These are phyloP conservation scores for Aureobasidium leucospermi DNA, from an alignment of 2,329 filamentous ascomycete species.

Conservation along the genomic window DNA sequence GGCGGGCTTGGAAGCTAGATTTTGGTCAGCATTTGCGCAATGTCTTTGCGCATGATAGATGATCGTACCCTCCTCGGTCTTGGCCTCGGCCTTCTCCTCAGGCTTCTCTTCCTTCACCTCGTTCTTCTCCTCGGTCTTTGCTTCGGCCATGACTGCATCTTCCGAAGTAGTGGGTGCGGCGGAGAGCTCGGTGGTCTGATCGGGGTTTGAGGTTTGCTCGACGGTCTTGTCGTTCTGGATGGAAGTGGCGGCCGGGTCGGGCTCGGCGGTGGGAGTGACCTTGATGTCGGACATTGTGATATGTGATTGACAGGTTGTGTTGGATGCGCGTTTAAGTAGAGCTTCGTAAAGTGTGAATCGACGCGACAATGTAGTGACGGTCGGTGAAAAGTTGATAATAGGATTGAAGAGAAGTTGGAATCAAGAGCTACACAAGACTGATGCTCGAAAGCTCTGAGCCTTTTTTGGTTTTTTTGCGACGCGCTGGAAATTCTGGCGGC, in stretches of 20 bases:
- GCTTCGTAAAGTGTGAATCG: conserved; percentile 4
- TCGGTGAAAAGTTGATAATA: not conserved
- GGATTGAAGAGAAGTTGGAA: not conserved
- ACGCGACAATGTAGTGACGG: not conserved
- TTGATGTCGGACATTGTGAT: conserved; percentile 14
- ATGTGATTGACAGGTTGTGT: not conserved
- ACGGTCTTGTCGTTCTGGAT: conserved; percentile 15
- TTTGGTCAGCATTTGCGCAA: conserved; percentile 2
- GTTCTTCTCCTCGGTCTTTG: conserved; percentile 14
- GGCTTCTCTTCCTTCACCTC: conserved; percentile 7
- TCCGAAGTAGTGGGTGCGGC: conserved; percentile 15
- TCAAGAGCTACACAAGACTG: conserved; percentile 1
- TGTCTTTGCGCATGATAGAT: not conserved
- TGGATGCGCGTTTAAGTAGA: not conserved
- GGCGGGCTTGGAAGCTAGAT: not conserved
- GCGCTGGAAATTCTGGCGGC: not conserved
- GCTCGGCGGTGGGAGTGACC: conserved; percentile 6
- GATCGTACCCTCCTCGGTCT: conserved; percentile 2
- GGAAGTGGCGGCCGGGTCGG: conserved; percentile 15
- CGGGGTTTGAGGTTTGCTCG: conserved; percentile 13
- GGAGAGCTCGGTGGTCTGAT: conserved; percentile 11
- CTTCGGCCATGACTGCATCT: conserved; percentile 13
- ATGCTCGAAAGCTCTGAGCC: conserved; percentile 1
- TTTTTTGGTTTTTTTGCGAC: not conserved
- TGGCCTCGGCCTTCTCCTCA: not conserved